Evolutionary conservation across 2,329 filamentous ascomycete genomes (phyloP), one percentile per base, ranked within the genome.

Genomic region (Ophiostoma sp.): DNA sequence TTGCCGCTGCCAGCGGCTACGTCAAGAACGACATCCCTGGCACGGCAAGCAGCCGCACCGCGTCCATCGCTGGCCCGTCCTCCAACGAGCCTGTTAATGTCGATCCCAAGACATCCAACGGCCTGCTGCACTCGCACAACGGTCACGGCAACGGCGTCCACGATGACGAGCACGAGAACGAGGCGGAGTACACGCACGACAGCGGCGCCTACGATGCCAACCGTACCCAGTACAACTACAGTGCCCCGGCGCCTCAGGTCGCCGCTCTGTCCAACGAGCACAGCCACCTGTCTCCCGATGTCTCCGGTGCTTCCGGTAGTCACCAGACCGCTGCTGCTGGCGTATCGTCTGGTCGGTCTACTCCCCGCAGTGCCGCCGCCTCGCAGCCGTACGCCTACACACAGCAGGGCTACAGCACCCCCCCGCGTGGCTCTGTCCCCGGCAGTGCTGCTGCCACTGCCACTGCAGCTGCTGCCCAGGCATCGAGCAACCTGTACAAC

Each of bases 171-270:
- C 86, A 91, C 72, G 90, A 94, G 73, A 87, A 92, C 73, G 89
- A 92, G 75, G 83, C 89, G 36, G 93, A 97, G 80, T 97, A 97
- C 80, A 93, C 94, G 31, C 93, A 96, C 76, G 89, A 92, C 77
- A 91, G 89, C 77, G 88, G 86, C 71, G 84, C 87, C 57, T 96
- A 96, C 78, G 90, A 90, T 76, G 82, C 87, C 64, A 90, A 85
- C 78, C 90, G 93, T 71, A 84, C 83, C 6, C 72, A 90, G 15
- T 96, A 96, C 80, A 91, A 88, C 76, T 96, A 96, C 81, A 67
- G 70, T 10, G 84, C 89, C 8, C 85, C 88, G 23, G 86, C 71
- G n/a, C 84, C 89, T 8, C 85, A 88, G n/a, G 86, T 92, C 41
- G 85, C 86, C 27, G 83, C 88, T 17, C 82, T 94, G 75, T 82